Percentiles rank a stretch among this genome's conserved stretches.
phyloP scores from a whole-genome alignment of 805 yeast species.

The Candida jianshihensis region DNA sequence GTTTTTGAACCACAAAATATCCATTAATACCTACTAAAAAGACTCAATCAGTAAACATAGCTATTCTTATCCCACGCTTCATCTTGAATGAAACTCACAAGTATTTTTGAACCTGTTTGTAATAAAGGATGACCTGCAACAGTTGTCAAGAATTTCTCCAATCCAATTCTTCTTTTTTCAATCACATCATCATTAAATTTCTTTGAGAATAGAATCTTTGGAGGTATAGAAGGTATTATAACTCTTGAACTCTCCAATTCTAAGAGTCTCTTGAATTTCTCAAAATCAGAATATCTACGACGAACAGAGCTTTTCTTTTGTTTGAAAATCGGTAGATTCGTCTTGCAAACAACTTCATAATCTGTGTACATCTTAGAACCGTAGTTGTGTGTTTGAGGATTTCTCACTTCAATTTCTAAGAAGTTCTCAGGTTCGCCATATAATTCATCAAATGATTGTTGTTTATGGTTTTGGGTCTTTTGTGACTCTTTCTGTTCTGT shows the following conservation, averaged over 20 bases:
- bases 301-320: conserved; percentile 60
- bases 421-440: conserved; percentile 95
- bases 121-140: conserved; percentile 92
- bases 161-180: conserved; percentile 74
- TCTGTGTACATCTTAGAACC: conserved; percentile 75
- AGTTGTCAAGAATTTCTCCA: conserved; percentile 68
- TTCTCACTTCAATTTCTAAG: conserved; percentile 79
- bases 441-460: conserved; percentile 69
- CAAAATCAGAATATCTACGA: conserved; percentile 88
- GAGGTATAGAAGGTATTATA: conserved; percentile 82
- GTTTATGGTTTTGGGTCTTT: conserved; percentile 29
- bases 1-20: not conserved
- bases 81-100: conserved; percentile 82
- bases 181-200: conserved; percentile 78
- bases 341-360: conserved; percentile 83
- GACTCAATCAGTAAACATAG: not conserved
- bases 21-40: not conserved
- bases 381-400: conserved; percentile 73
- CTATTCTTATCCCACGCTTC: conserved; percentile 59
- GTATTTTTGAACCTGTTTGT: conserved; percentile 76
- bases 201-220: conserved; percentile 63
- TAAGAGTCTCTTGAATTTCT: conserved; percentile 63
- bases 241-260: conserved; percentile 75
- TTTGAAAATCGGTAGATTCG: conserved; percentile 85
- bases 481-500: not conserved